Evolutionary conservation across 805 yeast genomes (phyloP).

Genomic region (Monosporozyma solicola): DNA sequence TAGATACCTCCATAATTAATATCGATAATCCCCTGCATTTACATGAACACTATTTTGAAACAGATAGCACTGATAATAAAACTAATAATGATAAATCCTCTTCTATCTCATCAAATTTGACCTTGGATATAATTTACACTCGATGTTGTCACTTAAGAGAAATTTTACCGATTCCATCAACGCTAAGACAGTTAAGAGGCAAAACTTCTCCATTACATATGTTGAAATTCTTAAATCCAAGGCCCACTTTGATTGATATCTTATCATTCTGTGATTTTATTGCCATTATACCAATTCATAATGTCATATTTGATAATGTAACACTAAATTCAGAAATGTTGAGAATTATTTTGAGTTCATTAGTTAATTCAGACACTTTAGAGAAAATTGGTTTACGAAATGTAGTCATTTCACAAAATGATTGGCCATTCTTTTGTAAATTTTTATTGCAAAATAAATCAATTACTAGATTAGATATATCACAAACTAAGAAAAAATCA

Average conservation of each 20-base stretch:
- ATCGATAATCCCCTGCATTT: slow-evolving; percentile 67
- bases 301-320: slow-evolving; percentile 73
- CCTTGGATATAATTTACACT: slow-evolving; percentile 66
- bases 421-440: slow-evolving; percentile 76
- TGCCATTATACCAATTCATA: slow-evolving; percentile 72
- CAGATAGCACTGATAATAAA: slow-evolving; percentile 9
- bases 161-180: slow-evolving; percentile 86
- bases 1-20: slow-evolving; percentile 10
- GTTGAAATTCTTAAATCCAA: slow-evolving; percentile 72
- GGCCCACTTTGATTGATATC: slow-evolving; percentile 82
- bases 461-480: slow-evolving; percentile 53
- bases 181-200: slow-evolving; percentile 70
- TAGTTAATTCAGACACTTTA: slow-evolving; percentile 55
- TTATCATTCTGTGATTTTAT: slow-evolving; percentile 83
- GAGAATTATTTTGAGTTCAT: slow-evolving; percentile 58
- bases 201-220: slow-evolving; percentile 66
- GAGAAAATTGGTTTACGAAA: slow-evolving; percentile 72
- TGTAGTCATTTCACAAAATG: slow-evolving; percentile 58
- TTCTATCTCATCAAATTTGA: slow-evolving; percentile 15
- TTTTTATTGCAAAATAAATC: slow-evolving; percentile 57
- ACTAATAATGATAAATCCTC: not conserved
- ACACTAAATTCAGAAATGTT: slow-evolving; percentile 68
- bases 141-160: slow-evolving; percentile 91
- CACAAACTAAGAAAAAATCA: slow-evolving; percentile 44
- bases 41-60: slow-evolving; percentile 48